Conservation (phyloP, 169 alveolate species). For the Eimeria maxima region DNA sequence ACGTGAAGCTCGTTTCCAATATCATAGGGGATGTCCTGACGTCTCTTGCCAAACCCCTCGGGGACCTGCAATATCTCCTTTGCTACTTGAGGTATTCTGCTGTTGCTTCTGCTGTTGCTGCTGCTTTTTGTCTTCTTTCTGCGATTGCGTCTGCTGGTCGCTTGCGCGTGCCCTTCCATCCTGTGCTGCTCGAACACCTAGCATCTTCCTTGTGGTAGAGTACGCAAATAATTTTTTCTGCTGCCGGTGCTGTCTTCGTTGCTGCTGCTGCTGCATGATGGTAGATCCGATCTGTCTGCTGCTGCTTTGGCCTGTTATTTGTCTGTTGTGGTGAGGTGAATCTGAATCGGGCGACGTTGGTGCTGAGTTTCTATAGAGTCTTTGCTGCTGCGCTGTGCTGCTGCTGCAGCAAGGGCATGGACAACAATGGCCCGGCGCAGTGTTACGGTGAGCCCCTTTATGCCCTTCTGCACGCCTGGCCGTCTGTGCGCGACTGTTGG, state of each 20-base stretch:
- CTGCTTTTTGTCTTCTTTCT: not conserved
- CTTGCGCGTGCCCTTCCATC: not conserved
- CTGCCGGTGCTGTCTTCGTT: no score
- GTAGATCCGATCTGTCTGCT: no score
- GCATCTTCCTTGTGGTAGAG: no score
- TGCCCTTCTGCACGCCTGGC: not conserved
- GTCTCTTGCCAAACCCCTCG: conserved; percentile 90
- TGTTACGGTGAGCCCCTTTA: conserved; percentile 18
- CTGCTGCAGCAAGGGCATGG: conserved; percentile 69
- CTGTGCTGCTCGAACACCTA: not conserved
- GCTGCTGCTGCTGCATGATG: no score
- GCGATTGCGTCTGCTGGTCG: not conserved
- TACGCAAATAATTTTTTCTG: no score
- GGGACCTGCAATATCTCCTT: conserved; percentile 88
- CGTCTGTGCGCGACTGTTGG: not conserved
- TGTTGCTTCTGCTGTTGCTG: conserved; percentile 71
- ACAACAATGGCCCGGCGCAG: conserved; percentile 19
- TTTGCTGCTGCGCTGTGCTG: not conserved
- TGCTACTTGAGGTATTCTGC: conserved; percentile 83
- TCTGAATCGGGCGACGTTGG: no score
- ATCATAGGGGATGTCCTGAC: conserved; percentile 91
- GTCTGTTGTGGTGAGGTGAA: no score
- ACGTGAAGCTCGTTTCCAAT: conserved; percentile 89
- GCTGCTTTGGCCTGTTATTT: no score
- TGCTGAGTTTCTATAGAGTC: not conserved